Percentiles rank a stretch among this genome's conserved stretches.
Conservation (phyloP, 208 protist species). For the Acanthamoeba royreba region DNA sequence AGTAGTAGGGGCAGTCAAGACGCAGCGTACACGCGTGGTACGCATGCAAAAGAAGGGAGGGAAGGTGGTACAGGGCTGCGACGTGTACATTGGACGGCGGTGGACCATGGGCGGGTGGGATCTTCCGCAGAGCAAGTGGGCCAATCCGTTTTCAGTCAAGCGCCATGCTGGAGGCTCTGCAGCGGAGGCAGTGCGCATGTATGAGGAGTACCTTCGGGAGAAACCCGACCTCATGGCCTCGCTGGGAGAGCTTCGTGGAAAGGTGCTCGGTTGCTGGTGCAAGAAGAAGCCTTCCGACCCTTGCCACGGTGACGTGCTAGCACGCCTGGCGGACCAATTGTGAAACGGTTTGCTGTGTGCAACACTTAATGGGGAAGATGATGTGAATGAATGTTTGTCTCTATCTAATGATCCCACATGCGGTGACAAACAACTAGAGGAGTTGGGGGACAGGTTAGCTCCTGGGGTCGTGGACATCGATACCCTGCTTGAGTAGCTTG, state of each 20-base stretch:
- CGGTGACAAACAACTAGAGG: no score
- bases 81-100: conserved; percentile 61
- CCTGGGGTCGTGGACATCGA: no score
- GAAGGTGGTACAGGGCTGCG: conserved; percentile 59
- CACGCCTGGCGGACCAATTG: conserved; percentile 2
- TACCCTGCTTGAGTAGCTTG: neutral
- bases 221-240: conserved; percentile 12
- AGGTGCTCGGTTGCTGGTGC: conserved; percentile 65
- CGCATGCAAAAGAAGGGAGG: conserved; percentile 50
- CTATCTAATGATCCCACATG: no score
- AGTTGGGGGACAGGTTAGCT: no score
- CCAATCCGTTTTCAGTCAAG: conserved; percentile 55
- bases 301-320: conserved; percentile 61
- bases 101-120: conserved; percentile 58
- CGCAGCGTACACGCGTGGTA: no score
- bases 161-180: neutral
- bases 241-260: conserved; percentile 53
- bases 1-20: no score
- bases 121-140: conserved; percentile 61
- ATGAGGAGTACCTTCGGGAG: conserved; percentile 30
- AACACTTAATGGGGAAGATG: no score
- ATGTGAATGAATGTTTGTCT: no score
- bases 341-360: no score
- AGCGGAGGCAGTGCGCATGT: conserved; percentile 16
- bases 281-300: neutral